Percentiles rank a stretch among this genome's conserved stretches.
Evolutionary conservation across 257 asterid species (phyloP).

Genomic region (Capsicum pubescens): DNA sequence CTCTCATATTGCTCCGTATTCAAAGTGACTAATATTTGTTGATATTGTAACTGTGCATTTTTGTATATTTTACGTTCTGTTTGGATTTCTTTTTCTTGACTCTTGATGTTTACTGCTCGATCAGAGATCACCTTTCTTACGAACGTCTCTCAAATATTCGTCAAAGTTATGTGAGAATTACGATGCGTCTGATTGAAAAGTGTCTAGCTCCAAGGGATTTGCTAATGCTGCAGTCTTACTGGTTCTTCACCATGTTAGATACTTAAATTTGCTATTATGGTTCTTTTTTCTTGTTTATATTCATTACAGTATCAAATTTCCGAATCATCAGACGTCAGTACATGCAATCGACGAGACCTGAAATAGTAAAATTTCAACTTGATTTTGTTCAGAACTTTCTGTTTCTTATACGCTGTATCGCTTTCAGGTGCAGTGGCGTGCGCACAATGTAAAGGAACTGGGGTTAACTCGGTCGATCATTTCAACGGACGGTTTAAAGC

Average conservation of each 20-base stretch:
- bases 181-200: not conserved
- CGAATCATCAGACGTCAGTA: not conserved
- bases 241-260: not conserved
- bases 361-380: not conserved
- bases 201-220: not conserved
- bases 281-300: not conserved
- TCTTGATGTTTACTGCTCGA: not conserved
- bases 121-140: not conserved
- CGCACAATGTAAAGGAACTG: conserved; percentile 72
- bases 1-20: not conserved
- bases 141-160: not conserved
- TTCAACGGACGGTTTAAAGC: conserved; percentile 90
- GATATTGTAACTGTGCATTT: not conserved
- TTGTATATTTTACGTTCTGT: not conserved
- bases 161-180: not conserved
- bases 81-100: not conserved
- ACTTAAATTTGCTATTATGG: not conserved
- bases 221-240: not conserved
- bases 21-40: not conserved
- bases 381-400: not conserved
- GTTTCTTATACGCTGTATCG: not conserved
- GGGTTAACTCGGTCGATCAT: conserved; percentile 79
- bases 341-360: not conserved
- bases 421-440: conserved; percentile 63
- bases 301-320: not conserved